phyloP scores from a whole-genome alignment of 345 rosid genomes.

The Lagerstroemia speciosa region DNA sequence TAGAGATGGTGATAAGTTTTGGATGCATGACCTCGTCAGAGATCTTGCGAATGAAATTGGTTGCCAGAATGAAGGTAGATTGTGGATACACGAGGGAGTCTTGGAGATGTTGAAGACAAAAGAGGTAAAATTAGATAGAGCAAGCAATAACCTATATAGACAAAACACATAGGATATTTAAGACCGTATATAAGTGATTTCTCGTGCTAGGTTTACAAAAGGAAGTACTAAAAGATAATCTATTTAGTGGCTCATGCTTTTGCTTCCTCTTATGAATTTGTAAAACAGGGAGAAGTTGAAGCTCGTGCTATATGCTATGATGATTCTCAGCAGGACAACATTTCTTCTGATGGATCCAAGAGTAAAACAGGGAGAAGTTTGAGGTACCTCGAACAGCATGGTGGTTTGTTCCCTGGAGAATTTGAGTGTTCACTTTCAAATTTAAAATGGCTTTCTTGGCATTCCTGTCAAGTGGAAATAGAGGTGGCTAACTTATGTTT shows the following conservation, averaged over 20 bases:
- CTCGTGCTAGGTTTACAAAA: no score
- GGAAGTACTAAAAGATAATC: no score
- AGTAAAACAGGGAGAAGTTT: no score
- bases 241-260: no score
- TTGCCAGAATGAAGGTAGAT: not conserved
- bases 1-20: not conserved
- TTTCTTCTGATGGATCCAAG: not conserved
- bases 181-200: no score
- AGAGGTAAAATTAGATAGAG: not conserved
- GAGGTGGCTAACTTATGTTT: not conserved
- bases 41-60: not conserved
- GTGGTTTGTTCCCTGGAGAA: not conserved
- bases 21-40: not conserved
- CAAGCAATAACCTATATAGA: no score
- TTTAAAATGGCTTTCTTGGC: slow-evolving; percentile 2
- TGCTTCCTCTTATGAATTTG: not conserved
- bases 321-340: not conserved
- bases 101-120: not conserved
- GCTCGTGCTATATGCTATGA: not conserved
- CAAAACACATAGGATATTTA: no score
- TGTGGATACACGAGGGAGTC: not conserved
- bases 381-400: not conserved
- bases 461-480: not conserved
- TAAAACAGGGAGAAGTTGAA: no score
- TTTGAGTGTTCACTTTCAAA: not conserved